Conservation (phyloP, 2,329 filamentous ascomycete species). For the Drechslerella coelobrocha region DNA sequence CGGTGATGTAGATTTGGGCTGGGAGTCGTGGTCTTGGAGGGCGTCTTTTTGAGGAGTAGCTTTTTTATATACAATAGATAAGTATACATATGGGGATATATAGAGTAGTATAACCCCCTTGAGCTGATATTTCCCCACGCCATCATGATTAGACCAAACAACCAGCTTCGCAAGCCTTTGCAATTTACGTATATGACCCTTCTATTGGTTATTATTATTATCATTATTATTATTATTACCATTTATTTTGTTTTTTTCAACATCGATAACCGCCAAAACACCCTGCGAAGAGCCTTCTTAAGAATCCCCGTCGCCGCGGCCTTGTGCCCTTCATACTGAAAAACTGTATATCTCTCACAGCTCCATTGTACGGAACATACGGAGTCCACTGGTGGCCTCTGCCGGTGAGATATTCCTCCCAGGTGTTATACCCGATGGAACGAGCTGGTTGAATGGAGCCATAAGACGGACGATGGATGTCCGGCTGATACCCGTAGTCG, state of each 20-base stretch:
- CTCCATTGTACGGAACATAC: slow-evolving; percentile 30
- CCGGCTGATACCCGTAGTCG: slow-evolving; percentile 25
- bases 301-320: slow-evolving; percentile 11
- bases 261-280: slow-evolving; percentile 22
- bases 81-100: too few relatives aligned
- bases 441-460: slow-evolving; percentile 20
- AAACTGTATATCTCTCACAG: slow-evolving; percentile 17
- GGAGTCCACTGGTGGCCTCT: slow-evolving; percentile 16
- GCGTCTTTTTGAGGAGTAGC: slow-evolving; percentile 5
- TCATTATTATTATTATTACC: too few relatives aligned
- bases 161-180: too few relatives aligned
- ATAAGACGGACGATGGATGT: slow-evolving; percentile 29
- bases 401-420: slow-evolving; percentile 13
- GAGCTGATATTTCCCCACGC: too few relatives aligned
- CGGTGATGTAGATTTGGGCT: slow-evolving; percentile 32
- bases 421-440: slow-evolving; percentile 16
- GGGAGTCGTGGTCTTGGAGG: slow-evolving; percentile 6
- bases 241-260: too few relatives aligned
- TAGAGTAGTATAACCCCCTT: too few relatives aligned
- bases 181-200: too few relatives aligned
- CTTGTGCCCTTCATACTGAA: slow-evolving; percentile 8
- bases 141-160: too few relatives aligned
- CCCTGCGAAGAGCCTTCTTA: slow-evolving; percentile 1
- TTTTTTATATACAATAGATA: too few relatives aligned
- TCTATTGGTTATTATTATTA: too few relatives aligned